Base-by-base conservation (phyloP, 768 basidiomycete genomes). In the Mycena sanguinolenta region DNA sequence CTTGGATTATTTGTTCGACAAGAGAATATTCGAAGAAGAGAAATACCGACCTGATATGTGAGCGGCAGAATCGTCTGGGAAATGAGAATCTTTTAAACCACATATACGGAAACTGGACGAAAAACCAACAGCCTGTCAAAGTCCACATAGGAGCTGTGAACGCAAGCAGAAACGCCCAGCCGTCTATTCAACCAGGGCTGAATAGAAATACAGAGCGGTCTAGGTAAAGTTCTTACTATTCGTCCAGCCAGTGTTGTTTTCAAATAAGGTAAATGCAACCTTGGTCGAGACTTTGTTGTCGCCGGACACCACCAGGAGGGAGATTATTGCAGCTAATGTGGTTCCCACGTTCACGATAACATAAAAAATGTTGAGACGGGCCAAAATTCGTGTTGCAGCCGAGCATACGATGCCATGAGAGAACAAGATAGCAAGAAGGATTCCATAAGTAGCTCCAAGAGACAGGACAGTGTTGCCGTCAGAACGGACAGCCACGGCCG, bases 141-240 rank as follows among this genome's bases (percentile, higher is more conserved):
- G 91, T 92, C 92, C 92, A 93, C 92, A 93, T 93, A 0, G 91
- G 90, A 1, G 92, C 83, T 46, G 91, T 92, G 75, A 93, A 92
- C 0, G 92, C 85, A 53, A 93, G 77, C 70, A 92, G 82, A 77
- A 93, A 93, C 1, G 91, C 90, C 91, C 91, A 92, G 17, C 89
- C 90, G 78, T 85, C 92, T 92, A 73, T n/a, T 39, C 44, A 34
- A 34, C 32, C 34, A 30, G 21, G 23, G 0, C 55, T 76, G 9
- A 39, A 67, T 19, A 64, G 27, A 19, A 46, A 59, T 28, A 39
- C 62, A 30, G 16, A 46, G 21, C 28, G 38, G 54, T 6, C 23
- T 21, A 28, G 50, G 42, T 39, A 27, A 54, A 60, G 5, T 25
- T 61, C 86, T 72, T 75, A 92, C 92, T 82, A 67, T 87, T 87